Conservation (phyloP, 2,329 filamentous ascomycete genomes). For the Teratosphaeria epicoccoides region DNA sequence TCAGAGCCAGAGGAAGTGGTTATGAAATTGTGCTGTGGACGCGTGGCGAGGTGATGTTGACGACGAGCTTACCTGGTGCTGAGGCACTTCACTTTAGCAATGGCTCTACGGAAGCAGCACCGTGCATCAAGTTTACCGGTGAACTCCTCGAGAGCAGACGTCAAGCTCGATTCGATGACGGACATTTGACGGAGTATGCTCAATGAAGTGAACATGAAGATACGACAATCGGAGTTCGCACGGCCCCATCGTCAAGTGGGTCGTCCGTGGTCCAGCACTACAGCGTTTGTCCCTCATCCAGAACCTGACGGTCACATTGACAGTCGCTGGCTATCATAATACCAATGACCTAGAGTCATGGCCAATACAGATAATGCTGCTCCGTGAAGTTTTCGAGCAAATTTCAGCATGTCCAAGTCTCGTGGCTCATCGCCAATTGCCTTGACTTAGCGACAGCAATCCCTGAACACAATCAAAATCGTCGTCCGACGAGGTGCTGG, state of each 20-base stretch:
- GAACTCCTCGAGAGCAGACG: too few species aligned
- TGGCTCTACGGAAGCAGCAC: too few species aligned
- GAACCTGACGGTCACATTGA: neutral
- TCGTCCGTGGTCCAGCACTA: too few species aligned
- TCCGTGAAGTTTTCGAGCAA: neutral
- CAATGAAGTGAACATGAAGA: neutral
- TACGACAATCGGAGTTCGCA: neutral
- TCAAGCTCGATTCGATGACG: too few species aligned
- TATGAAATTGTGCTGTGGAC: too few species aligned
- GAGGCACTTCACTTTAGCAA: too few species aligned
- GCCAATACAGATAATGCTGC: neutral
- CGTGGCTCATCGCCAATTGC: constrained; percentile 58
- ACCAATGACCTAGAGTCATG: neutral
- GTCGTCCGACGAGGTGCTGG: constrained; percentile 34
- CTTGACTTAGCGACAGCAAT: constrained; percentile 78
- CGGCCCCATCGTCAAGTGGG: neutral
- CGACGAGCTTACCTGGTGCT: too few species aligned
- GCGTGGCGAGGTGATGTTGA: too few species aligned
- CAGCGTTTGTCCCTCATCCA: too few species aligned
- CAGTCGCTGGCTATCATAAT: neutral
- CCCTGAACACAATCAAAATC: constrained; percentile 86
- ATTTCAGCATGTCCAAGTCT: neutral
- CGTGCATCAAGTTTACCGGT: too few species aligned
- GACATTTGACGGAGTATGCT: neutral
- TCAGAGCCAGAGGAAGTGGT: neutral